phyloP scores from a whole-genome alignment of 2,329 filamentous ascomycete species.

The Ceratocystiopsis minuta region DNA sequence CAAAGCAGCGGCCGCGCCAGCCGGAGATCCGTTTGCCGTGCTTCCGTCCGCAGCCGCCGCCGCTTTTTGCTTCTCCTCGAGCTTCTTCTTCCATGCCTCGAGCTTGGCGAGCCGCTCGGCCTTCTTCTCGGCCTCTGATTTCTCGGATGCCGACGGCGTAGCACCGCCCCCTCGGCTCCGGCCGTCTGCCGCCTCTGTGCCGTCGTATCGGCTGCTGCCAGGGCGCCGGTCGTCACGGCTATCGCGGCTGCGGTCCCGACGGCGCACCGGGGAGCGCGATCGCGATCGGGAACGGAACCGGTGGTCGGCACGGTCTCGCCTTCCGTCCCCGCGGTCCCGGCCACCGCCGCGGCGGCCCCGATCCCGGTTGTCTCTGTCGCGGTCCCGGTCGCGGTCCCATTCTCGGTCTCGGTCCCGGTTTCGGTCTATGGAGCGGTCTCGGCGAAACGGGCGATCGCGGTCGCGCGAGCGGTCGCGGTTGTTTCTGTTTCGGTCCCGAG shows the following conservation, averaged over 20 bases:
- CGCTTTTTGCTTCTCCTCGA: conserved; percentile 57
- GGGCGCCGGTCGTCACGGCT: conserved; percentile 10
- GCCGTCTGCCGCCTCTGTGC: conserved; percentile 24
- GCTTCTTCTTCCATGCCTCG: conserved; percentile 84
- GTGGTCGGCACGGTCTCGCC: conserved; percentile 51
- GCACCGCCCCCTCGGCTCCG: background rate
- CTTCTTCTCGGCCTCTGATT: conserved; percentile 57
- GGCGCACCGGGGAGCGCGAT: conserved; percentile 38
- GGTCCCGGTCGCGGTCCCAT: conserved; percentile 27
- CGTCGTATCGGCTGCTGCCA: conserved; percentile 13
- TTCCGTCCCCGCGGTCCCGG: too few species aligned
- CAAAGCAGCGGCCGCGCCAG: conserved; percentile 18
- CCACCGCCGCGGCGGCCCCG: too few species aligned
- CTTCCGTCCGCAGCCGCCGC: conserved; percentile 46
- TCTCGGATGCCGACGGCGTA: conserved; percentile 14
- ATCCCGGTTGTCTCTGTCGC: conserved; percentile 5
- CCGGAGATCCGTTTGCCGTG: conserved; percentile 12
- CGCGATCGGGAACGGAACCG: conserved; percentile 49
- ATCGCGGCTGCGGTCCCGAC: conserved; percentile 46
- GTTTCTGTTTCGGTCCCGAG: too few species aligned
- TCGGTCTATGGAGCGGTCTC: conserved; percentile 8
- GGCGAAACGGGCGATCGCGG: too few species aligned
- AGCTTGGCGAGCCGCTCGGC: conserved; percentile 65
- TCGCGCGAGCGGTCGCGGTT: too few species aligned
- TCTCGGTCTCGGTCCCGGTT: conserved; percentile 28